Conservation (phyloP, 1,139 yeast species). For the Candida sp. region DNA sequence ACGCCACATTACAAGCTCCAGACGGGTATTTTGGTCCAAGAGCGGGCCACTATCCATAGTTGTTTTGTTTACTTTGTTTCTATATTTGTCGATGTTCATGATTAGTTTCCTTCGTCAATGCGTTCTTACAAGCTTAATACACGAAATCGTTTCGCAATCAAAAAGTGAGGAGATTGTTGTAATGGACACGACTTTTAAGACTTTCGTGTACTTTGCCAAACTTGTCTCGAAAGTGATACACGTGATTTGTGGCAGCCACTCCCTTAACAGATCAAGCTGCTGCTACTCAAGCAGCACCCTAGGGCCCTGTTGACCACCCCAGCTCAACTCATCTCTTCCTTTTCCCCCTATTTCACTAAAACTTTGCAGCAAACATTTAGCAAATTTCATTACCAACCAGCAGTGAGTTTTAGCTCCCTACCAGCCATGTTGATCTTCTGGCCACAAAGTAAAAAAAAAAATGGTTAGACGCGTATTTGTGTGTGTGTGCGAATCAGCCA, state of each 20-base stretch:
- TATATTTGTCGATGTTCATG: neutral
- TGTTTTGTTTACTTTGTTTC: neutral
- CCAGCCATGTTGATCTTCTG: neutral
- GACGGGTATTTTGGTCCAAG: slow-evolving; percentile 1
- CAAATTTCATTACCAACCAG: neutral
- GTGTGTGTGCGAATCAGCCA: neutral
- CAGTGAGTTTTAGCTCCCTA: neutral
- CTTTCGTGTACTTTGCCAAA: neutral
- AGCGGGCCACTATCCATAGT: neutral
- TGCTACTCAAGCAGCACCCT: too few species aligned
- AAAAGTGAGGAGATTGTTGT: too few species aligned
- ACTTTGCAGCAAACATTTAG: neutral
- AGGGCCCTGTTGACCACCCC: too few species aligned
- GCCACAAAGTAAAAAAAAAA: neutral
- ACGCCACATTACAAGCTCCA: neutral
- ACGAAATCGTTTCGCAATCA: too few species aligned
- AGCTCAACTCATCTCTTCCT: too few species aligned
- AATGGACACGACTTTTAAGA: neutral
- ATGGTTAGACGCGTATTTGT: neutral
- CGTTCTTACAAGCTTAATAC: neutral
- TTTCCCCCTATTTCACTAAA: neutral
- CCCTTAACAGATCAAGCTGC: too few species aligned
- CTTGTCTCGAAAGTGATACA: neutral
- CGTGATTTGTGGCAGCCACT: neutral
- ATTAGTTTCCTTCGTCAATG: neutral